Percentiles rank a stretch among this genome's conserved stretches.
Conservation (phyloP, 805 yeast species). For the Lipomyces spencermartinsiae region DNA sequence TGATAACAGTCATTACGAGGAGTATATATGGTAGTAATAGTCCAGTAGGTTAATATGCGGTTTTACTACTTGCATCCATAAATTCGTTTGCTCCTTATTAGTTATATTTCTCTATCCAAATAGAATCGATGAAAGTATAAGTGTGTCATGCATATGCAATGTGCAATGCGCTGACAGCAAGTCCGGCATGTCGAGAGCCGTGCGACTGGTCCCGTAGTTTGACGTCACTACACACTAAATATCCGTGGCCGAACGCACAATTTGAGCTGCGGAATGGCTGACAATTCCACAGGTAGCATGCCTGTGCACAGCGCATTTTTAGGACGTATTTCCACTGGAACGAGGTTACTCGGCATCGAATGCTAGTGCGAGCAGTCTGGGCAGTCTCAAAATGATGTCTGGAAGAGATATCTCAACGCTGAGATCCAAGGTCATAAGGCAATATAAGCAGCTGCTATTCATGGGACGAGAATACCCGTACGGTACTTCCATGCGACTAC, state of each 20-base stretch:
- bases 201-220: background rate
- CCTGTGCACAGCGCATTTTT: background rate
- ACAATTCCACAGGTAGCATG: too few relatives aligned
- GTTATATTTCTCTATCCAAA: background rate
- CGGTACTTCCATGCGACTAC: slow-evolving; percentile 18
- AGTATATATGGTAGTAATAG: background rate
- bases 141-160: background rate
- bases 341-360: background rate
- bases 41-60: background rate
- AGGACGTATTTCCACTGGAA: background rate
- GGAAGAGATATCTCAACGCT: slow-evolving; percentile 4
- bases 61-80: background rate
- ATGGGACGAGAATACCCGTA: slow-evolving; percentile 50
- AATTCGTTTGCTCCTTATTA: too few relatives aligned
- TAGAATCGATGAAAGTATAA: background rate
- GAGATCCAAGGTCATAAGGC: slow-evolving; percentile 24
- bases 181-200: background rate
- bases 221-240: too few relatives aligned
- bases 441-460: slow-evolving; percentile 49
- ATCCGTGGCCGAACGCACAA: too few relatives aligned
- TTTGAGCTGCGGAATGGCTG: too few relatives aligned
- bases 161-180: background rate
- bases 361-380: slow-evolving; percentile 4
- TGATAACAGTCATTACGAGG: background rate
- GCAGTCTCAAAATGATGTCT: background rate